Conservation (phyloP, 148 eudicot genomes). For the Beta vulgaris region DNA sequence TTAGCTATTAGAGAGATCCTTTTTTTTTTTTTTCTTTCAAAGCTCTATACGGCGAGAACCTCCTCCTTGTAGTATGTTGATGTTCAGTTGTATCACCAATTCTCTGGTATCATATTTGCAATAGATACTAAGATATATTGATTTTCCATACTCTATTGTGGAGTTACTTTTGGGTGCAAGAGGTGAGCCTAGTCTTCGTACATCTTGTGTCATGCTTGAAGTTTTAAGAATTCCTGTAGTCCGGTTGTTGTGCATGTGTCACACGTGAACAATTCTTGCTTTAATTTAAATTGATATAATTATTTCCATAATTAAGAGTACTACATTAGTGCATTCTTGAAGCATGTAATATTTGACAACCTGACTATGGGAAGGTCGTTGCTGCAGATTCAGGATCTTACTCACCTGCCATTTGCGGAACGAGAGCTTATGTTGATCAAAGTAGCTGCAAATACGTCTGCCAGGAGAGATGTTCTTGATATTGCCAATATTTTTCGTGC, state of each 20-base stretch:
- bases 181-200: constrained; percentile 2
- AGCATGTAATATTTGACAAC: background rate
- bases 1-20: background rate
- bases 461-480: constrained; percentile 90
- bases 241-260: no score
- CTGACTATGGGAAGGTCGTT: constrained; percentile 16
- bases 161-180: background rate
- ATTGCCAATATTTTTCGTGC: constrained; percentile 90
- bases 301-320: no score
- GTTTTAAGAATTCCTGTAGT: background rate
- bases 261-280: no score
- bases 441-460: constrained; percentile 76
- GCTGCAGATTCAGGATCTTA: constrained; percentile 70
- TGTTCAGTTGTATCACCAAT: background rate
- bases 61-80: background rate
- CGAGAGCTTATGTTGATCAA: constrained; percentile 92
- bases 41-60: background rate
- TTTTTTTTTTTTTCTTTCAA: background rate
- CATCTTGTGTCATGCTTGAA: background rate
- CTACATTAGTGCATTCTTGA: background rate
- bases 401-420: constrained; percentile 88
- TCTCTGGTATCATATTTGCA: background rate
- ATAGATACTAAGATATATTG: background rate
- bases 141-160: background rate
- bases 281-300: no score